Evolutionary conservation across 345 rosid genomes (phyloP).

Genomic region (Dimocarpus longan): DNA sequence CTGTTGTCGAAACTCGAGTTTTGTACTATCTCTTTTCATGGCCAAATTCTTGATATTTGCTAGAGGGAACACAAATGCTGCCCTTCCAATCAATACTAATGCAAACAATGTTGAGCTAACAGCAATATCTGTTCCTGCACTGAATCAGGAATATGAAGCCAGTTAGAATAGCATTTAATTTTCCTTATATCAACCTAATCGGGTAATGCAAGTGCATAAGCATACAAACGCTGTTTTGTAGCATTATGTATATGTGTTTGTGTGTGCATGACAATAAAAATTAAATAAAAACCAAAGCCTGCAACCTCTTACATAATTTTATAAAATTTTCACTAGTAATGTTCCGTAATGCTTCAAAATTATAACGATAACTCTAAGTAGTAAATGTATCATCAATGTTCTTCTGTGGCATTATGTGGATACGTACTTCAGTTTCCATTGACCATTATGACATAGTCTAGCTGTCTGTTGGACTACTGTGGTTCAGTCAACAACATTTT

Average conservation of each 20-base stretch:
- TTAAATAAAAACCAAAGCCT: too few relatives aligned
- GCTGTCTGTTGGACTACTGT: neutral
- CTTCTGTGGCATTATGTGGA: too few relatives aligned
- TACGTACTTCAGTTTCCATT: too few relatives aligned
- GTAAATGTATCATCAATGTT: too few relatives aligned
- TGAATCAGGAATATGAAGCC: conserved; percentile 31
- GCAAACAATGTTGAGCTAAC: conserved; percentile 55
- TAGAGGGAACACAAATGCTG: conserved; percentile 63
- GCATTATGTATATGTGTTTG: neutral
- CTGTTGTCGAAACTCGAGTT: conserved; percentile 57
- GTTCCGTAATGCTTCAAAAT: too few relatives aligned
- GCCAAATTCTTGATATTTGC: conserved; percentile 48
- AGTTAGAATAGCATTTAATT: neutral
- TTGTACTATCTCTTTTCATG: conserved; percentile 29
- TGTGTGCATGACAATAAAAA: too few relatives aligned
- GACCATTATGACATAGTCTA: neutral
- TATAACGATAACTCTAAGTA: too few relatives aligned
- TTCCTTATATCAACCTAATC: neutral
- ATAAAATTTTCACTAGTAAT: too few relatives aligned
- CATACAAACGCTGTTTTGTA: neutral
- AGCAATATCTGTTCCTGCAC: conserved; percentile 47
- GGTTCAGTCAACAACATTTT: neutral
- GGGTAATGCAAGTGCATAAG: neutral
- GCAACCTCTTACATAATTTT: too few relatives aligned
- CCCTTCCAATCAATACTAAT: conserved; percentile 62